Percentiles rank a stretch among this genome's conserved stretches.
These are phyloP conservation scores for Neonectria magnoliae DNA, from an alignment of 2,329 filamentous ascomycete species.

Conservation along the genomic window DNA sequence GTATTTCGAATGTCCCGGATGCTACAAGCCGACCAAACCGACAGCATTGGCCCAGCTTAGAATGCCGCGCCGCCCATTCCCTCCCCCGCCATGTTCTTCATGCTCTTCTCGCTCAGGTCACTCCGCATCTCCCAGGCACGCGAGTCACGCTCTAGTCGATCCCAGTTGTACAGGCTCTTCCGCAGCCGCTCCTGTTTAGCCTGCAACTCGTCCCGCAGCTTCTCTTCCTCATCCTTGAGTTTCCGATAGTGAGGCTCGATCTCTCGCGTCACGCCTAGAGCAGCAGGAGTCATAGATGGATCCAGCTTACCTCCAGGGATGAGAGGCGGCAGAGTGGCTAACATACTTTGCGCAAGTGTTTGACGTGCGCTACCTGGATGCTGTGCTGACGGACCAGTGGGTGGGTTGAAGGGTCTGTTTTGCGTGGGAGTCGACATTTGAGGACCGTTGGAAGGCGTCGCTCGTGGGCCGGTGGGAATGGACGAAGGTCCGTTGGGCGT, in stretches of 20 bases:
- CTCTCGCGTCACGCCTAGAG: slow-evolving; percentile 61
- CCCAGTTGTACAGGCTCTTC: slow-evolving; percentile 63
- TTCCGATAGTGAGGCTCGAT: slow-evolving; percentile 64
- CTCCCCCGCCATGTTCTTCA: slow-evolving; percentile 67
- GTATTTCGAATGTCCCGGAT: slow-evolving; percentile 4
- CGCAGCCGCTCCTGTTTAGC: slow-evolving; percentile 64
- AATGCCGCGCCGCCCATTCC: slow-evolving; percentile 66
- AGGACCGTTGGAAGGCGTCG: slow-evolving; percentile 44
- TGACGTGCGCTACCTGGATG: slow-evolving; percentile 51
- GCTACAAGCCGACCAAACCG: background rate
- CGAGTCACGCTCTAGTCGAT: slow-evolving; percentile 64
- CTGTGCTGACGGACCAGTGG: slow-evolving; percentile 63
- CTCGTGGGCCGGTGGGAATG: slow-evolving; percentile 62
- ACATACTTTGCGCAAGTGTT: slow-evolving; percentile 62
- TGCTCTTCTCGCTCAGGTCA: slow-evolving; percentile 65
- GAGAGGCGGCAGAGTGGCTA: slow-evolving; percentile 61
- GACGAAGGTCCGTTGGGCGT: slow-evolving; percentile 51
- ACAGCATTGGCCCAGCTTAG: slow-evolving; percentile 39
- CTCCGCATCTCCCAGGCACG: slow-evolving; percentile 64
- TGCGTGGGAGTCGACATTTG: slow-evolving; percentile 54
- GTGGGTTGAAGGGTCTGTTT: slow-evolving; percentile 64
- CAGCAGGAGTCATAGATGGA: slow-evolving; percentile 55
- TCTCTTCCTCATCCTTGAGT: slow-evolving; percentile 67
- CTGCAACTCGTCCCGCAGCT: slow-evolving; percentile 62
- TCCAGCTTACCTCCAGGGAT: slow-evolving; percentile 66